These are phyloP conservation scores for Neurospora terricola DNA, from an alignment of 495 filamentous ascomycete species.

Conservation along the genomic window DNA sequence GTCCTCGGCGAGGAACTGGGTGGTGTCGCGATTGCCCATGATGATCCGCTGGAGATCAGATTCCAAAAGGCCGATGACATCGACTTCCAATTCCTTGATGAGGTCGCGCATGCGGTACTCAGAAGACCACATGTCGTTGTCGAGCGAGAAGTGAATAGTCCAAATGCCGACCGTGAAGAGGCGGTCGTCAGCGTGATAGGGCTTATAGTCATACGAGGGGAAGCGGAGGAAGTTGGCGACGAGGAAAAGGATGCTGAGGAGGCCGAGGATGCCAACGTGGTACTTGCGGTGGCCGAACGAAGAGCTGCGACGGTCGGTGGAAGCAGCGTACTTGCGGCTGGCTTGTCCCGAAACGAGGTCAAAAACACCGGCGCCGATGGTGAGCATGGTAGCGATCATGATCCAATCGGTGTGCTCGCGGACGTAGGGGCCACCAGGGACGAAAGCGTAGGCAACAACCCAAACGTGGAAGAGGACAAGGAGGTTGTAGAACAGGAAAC, in stretches of 20 bases:
- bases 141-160: constrained; percentile 97
- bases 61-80: constrained; percentile 90
- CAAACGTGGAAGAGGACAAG: constrained; percentile 91
- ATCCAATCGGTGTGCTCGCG: constrained; percentile 95
- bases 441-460: constrained; percentile 98
- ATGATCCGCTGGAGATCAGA: constrained; percentile 94
- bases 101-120: constrained; percentile 89
- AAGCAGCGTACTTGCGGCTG: constrained; percentile 4
- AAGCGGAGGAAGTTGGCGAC: constrained; percentile 86
- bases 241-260: constrained; percentile 69
- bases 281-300: constrained; percentile 38
- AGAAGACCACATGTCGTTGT: constrained; percentile 98
- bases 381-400: constrained; percentile 74
- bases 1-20: constrained; percentile 91
- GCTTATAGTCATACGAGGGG: constrained; percentile 82
- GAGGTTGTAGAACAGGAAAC: constrained; percentile 83
- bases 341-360: constrained; percentile 44
- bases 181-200: constrained; percentile 81
- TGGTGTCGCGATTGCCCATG: constrained; percentile 98
- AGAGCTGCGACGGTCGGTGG: constrained; percentile 9
- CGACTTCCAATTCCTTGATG: constrained; percentile 86
- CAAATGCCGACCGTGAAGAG: constrained; percentile 90
- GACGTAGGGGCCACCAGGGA: constrained; percentile 89
- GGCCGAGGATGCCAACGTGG: constrained; percentile 38
- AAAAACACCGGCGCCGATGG: constrained; percentile 80